These are phyloP conservation scores for Coemansia sp. DNA, from an alignment of 371 early-diverging fungal species.

Conservation along the genomic window DNA sequence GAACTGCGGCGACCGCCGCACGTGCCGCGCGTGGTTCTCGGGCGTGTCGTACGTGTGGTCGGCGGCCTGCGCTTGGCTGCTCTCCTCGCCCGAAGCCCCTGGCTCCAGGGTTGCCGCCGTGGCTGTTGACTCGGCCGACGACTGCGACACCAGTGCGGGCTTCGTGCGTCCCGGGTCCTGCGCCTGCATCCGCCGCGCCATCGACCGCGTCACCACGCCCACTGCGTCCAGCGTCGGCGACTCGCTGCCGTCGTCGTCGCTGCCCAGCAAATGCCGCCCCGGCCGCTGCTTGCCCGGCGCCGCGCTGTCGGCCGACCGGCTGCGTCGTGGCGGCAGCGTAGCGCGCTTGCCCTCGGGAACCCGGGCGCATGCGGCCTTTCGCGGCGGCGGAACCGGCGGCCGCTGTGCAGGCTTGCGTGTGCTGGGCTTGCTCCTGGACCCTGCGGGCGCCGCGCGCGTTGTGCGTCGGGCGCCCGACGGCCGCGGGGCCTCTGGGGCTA, in stretches of 20 bases:
- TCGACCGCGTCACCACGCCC: conserved; percentile 43
- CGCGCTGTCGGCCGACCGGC: too few species aligned
- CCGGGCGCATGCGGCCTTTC: too few species aligned
- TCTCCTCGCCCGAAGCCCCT: too few species aligned
- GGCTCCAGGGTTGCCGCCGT: neutral
- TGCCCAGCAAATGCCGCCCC: neutral
- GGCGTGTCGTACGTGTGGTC: neutral
- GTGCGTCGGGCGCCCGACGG: neutral
- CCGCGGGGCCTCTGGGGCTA: neutral
- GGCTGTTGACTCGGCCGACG: conserved; percentile 8
- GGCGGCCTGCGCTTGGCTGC: too few species aligned
- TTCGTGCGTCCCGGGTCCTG: conserved; percentile 1
- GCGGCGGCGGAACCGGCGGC: conserved; percentile 11
- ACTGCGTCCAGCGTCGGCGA: conserved; percentile 20
- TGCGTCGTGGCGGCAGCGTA: too few species aligned
- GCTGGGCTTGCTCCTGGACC: neutral
- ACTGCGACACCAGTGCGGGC: neutral
- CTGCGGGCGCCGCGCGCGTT: neutral
- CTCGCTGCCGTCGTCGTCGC: conserved; percentile 3
- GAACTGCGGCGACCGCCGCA: conserved; percentile 42
- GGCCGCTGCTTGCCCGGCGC: too few species aligned
- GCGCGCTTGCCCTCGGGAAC: too few species aligned
- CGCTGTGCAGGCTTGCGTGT: neutral
- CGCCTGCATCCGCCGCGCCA: conserved; percentile 36
- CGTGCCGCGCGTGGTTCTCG: conserved; percentile 13